Evolutionary conservation across 2,329 filamentous ascomycete species (phyloP).

Genomic region (Teratosphaeria pseudoeucalypti): DNA sequence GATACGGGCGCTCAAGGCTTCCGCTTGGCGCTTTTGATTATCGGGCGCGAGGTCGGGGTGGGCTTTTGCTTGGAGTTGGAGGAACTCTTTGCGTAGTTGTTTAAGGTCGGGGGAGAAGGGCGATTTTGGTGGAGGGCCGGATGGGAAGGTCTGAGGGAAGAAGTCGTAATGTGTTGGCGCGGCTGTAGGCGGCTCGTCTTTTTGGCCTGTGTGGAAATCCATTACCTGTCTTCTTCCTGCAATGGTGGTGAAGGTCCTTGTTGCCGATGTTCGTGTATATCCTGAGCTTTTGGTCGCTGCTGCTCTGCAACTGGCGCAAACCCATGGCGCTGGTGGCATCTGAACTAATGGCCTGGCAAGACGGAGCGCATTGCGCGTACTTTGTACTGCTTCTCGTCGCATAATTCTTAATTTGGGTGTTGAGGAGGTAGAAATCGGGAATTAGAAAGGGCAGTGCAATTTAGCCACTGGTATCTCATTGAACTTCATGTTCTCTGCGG

Average conservation of each 20-base stretch:
- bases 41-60: slow-evolving; percentile 58
- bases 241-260: neutral
- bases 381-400: neutral
- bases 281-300: neutral
- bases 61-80: slow-evolving; percentile 65
- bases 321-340: neutral
- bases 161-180: slow-evolving; percentile 67
- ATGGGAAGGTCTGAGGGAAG: slow-evolving; percentile 69
- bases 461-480: neutral
- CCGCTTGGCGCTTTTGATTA: slow-evolving; percentile 51
- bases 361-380: neutral
- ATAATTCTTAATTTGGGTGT: neutral
- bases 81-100: slow-evolving; percentile 71
- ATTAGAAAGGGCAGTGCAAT: neutral
- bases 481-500: neutral
- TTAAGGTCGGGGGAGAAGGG: slow-evolving; percentile 64
- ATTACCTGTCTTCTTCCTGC: neutral
- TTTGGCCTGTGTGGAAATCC: neutral
- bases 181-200: neutral
- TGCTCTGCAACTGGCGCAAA: neutral
- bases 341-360: neutral
- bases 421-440: neutral
- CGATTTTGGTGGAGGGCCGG: slow-evolving; percentile 66
- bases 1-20: slow-evolving; percentile 69
- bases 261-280: neutral